Evolutionary conservation across 306 rosid genomes (phyloP).

Genomic region (Gleditsia sinensis): DNA sequence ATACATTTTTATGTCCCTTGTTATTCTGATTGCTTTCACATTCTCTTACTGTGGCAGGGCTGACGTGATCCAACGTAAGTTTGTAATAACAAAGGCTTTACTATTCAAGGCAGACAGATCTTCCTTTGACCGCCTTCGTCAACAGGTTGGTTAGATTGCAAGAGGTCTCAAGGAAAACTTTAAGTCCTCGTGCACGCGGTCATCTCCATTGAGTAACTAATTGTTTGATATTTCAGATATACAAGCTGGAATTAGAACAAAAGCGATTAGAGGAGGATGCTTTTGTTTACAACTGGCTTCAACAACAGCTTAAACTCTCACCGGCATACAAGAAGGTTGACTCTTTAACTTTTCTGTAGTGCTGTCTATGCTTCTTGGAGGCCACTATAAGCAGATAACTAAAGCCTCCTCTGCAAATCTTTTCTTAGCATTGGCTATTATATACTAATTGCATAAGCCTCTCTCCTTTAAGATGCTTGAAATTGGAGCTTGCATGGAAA

Average conservation of each 20-base stretch:
- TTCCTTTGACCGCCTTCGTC: slow-evolving; percentile 77
- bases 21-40: slow-evolving; percentile 24
- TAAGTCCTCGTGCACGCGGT: slow-evolving; percentile 12
- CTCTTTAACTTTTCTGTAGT: background rate
- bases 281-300: slow-evolving; percentile 83
- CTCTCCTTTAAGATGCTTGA: slow-evolving; percentile 63
- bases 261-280: slow-evolving; percentile 91
- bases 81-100: slow-evolving; percentile 79
- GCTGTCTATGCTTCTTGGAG: background rate
- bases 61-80: slow-evolving; percentile 72
- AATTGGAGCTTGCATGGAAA: slow-evolving; percentile 62
- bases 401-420: background rate
- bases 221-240: slow-evolving; percentile 58
- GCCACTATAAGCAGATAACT: background rate
- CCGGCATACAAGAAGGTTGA: slow-evolving; percentile 90
- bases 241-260: slow-evolving; percentile 81
- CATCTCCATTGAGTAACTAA: slow-evolving; percentile 24
- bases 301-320: slow-evolving; percentile 90
- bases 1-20: background rate
- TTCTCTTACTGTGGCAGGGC: slow-evolving; percentile 57
- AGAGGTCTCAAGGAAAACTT: slow-evolving; percentile 13
- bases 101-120: slow-evolving; percentile 84
- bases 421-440: slow-evolving; percentile 14
- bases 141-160: slow-evolving; percentile 63
- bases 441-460: slow-evolving; percentile 31